A percentile compares a stretch with the other conserved stretches of the same genome.
Conservation (phyloP, 1,139 yeast genomes). For the Lodderomyces orthopsilosis region DNA sequence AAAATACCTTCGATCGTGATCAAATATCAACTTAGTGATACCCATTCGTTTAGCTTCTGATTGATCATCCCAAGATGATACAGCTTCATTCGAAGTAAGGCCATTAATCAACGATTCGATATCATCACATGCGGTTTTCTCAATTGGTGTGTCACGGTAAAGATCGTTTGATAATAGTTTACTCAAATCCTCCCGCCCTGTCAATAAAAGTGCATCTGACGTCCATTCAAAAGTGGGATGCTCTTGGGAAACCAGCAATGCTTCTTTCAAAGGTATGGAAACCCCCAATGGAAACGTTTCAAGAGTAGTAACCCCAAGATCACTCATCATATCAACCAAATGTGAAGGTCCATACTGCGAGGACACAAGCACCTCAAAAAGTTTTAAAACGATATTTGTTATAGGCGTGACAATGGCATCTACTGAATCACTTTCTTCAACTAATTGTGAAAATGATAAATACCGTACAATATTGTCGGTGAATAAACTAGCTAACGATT, state of each 20-base stretch:
- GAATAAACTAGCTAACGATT: slow-evolving; percentile 54
- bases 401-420: slow-evolving; percentile 64
- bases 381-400: slow-evolving; percentile 52
- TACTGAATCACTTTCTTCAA: slow-evolving; percentile 61
- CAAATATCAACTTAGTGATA: slow-evolving; percentile 70
- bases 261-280: slow-evolving; percentile 60
- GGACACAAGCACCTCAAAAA: slow-evolving; percentile 64
- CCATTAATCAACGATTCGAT: slow-evolving; percentile 48
- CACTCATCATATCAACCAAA: slow-evolving; percentile 58
- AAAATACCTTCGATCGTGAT: slow-evolving; percentile 73
- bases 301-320: slow-evolving; percentile 53
- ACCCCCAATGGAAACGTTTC: slow-evolving; percentile 78
- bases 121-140: slow-evolving; percentile 1
- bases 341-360: slow-evolving; percentile 50
- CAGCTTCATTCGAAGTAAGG: slow-evolving; percentile 34
- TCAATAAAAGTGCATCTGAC: slow-evolving; percentile 50
- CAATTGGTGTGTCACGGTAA: slow-evolving; percentile 3
- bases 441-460: slow-evolving; percentile 65
- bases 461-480: slow-evolving; percentile 46
- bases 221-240: slow-evolving; percentile 52
- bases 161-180: slow-evolving; percentile 4
- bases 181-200: slow-evolving; percentile 64
- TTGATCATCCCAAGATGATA: slow-evolving; percentile 64
- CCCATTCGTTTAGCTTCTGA: slow-evolving; percentile 64
- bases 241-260: slow-evolving; percentile 56